Base-by-base conservation (phyloP, 192 early-diverging fungal genomes). In the Obelidium mucronatum region DNA sequence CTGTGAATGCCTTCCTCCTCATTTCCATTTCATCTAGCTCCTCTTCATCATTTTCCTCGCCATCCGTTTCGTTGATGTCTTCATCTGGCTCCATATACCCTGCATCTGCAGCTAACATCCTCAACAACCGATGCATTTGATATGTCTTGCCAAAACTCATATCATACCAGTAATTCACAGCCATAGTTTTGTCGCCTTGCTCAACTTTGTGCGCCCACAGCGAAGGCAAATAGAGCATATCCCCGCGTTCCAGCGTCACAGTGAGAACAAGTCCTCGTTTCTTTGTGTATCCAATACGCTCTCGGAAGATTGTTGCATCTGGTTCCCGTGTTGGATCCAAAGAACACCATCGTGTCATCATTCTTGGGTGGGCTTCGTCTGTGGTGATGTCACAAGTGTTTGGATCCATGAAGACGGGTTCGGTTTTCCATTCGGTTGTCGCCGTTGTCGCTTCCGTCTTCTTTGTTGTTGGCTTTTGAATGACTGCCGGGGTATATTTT, bases 111-210 rank as follows among this genome's bases (percentile, higher is more conserved):
- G 62, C 62, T 36, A 64, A 13, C 31, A 13, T 26, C 62, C 62
- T 5, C 62, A 64, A 64, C 17, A 64, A 22, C 17, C 62, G 30
- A 39, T 64, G 62, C 62, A 64, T 22, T 36, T 36, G 33, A 37
- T 33, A 64, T 17, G 24, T n/a, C n/a, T 36, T 37, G 62, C 60
- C 69, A 54, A 66, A 81, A 33, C 80, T 71, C 78, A 87, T 82
- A 62, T 85, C 83, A 77, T 86, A 85, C 84, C 86, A 88, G 28
- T 77, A 88, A 58, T 88, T 88, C 22, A 88, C 81, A 5, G 86
- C 86, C 2, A 88, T 81, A 8, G 80, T 5, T 36, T 36, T 36
- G 2, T 61, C 69, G 13, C 40, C 31, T 58, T 88, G 86, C 26
- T 78, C 53, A 2, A 88, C 86, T 31, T 78, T 73, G 65, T 88